phyloP scores from a whole-genome alignment of 2,329 filamentous ascomycete genomes.

The Fusarium mexicanum region DNA sequence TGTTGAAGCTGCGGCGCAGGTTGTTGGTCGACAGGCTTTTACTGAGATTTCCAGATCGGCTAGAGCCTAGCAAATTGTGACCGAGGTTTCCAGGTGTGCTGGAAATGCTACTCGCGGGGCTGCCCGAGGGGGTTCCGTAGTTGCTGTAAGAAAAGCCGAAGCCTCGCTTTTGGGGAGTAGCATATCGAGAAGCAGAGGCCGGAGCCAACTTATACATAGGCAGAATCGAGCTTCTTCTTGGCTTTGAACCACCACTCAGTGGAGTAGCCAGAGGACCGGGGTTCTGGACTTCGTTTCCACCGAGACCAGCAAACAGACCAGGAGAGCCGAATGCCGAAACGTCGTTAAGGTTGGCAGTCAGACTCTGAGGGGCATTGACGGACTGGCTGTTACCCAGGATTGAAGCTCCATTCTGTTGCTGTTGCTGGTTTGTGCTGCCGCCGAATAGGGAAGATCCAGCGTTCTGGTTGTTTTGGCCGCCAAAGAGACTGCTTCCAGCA shows the following conservation, averaged over 20 bases:
- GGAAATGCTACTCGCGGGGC: constrained; percentile 68
- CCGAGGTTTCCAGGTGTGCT: constrained; percentile 76
- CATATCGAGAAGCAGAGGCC: constrained; percentile 78
- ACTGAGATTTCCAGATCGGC: constrained; percentile 75
- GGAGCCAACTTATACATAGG: constrained; percentile 91
- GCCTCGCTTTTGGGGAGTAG: constrained; percentile 85
- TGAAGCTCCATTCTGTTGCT: constrained; percentile 62
- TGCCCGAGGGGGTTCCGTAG: constrained; percentile 82
- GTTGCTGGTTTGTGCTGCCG: constrained; percentile 58
- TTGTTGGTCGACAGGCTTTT: constrained; percentile 93
- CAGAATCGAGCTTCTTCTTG: constrained; percentile 80
- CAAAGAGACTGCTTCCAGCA: constrained; percentile 64
- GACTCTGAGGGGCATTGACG: constrained; percentile 65
- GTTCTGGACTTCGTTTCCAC: constrained; percentile 69
- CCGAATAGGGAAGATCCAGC: constrained; percentile 58
- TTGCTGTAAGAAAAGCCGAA: constrained; percentile 95
- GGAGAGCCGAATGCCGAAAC: constrained; percentile 90
- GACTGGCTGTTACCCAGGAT: constrained; percentile 66
- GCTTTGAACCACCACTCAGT: constrained; percentile 77
- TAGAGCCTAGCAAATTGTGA: constrained; percentile 72
- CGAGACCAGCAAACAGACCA: constrained; percentile 82
- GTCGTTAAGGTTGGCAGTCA: constrained; percentile 84
- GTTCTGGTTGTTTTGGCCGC: constrained; percentile 57
- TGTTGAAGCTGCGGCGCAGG: constrained; percentile 81
- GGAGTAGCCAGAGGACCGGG: constrained; percentile 94